Evolutionary conservation across 1,284 basidiomycete genomes (phyloP).

Genomic region (Ceratobasidium sp.): DNA sequence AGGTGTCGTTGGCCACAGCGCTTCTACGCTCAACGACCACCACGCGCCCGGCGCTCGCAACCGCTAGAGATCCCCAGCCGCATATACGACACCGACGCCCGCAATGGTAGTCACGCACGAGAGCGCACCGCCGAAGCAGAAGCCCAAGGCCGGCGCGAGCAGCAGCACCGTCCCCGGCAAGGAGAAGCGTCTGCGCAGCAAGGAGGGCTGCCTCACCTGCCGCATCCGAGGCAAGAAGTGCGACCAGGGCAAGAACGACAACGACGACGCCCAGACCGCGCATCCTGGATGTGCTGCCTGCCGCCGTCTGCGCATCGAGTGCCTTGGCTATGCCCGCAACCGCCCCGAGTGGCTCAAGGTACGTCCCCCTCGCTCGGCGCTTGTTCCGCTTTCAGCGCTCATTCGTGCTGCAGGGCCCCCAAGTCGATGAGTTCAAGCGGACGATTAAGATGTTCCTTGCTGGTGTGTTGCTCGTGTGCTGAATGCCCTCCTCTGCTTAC

Average conservation of each 20-base stretch:
- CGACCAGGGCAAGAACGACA: conserved; percentile 32
- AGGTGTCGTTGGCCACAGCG: conserved; percentile 19
- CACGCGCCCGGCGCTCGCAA: conserved; percentile 35
- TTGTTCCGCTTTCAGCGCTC: conserved; percentile 14
- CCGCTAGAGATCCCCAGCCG: background rate
- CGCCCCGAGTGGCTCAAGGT: conserved; percentile 45
- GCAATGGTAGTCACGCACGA: conserved; percentile 37
- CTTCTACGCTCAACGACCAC: conserved; percentile 35
- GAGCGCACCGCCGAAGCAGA: conserved; percentile 35
- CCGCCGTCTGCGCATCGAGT: conserved; percentile 45
- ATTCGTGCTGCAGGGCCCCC: conserved; percentile 23
- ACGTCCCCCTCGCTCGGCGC: conserved; percentile 37
- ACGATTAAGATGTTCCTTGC: conserved; percentile 39
- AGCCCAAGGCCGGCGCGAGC: conserved; percentile 22
- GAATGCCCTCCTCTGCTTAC: background rate
- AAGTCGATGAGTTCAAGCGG: conserved; percentile 38
- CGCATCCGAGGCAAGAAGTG: conserved; percentile 38
- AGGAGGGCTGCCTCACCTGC: conserved; percentile 37
- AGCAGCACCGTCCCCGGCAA: conserved; percentile 37
- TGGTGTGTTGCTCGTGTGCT: background rate
- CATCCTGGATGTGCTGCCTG: conserved; percentile 44
- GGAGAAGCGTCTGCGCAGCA: conserved; percentile 36
- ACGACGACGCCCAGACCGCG: background rate
- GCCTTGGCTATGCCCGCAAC: conserved; percentile 44
- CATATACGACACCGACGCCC: conserved; percentile 17